Conservation (phyloP, 352 stramenopile genomes). For the Phytophthora sp. region DNA sequence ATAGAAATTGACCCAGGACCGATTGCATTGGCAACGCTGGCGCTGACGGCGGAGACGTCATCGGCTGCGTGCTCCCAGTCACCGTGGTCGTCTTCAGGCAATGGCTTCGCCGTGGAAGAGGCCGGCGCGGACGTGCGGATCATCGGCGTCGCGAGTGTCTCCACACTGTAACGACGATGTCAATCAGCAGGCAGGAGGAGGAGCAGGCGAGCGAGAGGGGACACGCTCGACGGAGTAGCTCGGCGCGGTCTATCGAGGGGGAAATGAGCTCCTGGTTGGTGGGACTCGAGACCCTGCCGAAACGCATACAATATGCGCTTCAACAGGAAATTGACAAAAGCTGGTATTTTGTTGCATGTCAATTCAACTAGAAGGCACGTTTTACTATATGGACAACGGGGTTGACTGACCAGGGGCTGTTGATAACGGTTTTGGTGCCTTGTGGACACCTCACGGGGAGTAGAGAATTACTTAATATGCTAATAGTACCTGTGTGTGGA, state of each 20-base stretch:
- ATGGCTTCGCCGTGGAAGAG: background rate
- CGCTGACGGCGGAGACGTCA: background rate
- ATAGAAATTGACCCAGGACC: constrained; percentile 14
- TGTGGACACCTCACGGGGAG: constrained; percentile 11
- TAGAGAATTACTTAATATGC: constrained; percentile 39
- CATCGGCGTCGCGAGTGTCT: constrained; percentile 25
- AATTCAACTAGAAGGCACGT: constrained; percentile 26
- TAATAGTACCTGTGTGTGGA: constrained; percentile 33
- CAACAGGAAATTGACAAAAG: constrained; percentile 16
- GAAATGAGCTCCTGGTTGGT: constrained; percentile 37
- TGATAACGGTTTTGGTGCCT: constrained; percentile 13
- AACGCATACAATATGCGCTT: constrained; percentile 21
- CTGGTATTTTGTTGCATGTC: constrained; percentile 5
- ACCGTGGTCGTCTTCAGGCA: constrained; percentile 31
- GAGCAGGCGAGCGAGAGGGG: background rate
- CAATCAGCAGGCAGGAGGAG: background rate
- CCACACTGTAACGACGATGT: constrained; percentile 16
- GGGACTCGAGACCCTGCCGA: constrained; percentile 18
- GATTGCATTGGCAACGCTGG: constrained; percentile 2
- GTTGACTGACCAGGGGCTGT: constrained; percentile 4
- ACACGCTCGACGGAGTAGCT: background rate
- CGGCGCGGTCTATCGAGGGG: constrained; percentile 14
- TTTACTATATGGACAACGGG: constrained; percentile 20
- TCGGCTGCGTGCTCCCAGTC: constrained; percentile 50
- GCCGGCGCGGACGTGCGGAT: constrained; percentile 29